A percentile compares a stretch with the other conserved stretches of the same genome.
Conservation (phyloP, 2,329 filamentous ascomycete genomes). For the Ophiostoma triangulosporum region DNA sequence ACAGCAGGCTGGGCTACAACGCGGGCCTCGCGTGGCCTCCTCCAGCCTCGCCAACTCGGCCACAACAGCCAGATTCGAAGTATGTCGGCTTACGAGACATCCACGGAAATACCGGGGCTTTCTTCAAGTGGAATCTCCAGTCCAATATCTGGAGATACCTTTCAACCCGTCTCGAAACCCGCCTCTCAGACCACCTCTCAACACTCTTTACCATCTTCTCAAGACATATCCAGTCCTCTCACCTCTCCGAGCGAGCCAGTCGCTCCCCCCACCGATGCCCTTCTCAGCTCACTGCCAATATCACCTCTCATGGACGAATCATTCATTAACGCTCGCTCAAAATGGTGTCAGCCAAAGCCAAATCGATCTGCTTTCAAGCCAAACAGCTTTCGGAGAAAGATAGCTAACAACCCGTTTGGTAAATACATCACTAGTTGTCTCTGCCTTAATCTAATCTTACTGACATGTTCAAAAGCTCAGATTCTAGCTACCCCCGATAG, state of each 20-base stretch:
- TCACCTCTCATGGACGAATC: constrained; percentile 41
- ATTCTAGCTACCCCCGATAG: constrained; percentile 10
- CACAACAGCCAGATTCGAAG: neutral
- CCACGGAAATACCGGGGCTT: too few relatives aligned
- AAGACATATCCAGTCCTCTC: too few relatives aligned
- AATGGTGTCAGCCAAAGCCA: constrained; percentile 26
- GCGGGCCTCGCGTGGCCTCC: neutral
- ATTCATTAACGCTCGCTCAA: constrained; percentile 31
- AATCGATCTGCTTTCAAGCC: constrained; percentile 19
- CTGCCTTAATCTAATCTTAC: too few relatives aligned
- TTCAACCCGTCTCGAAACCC: neutral
- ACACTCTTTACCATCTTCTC: neutral
- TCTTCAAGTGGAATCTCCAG: too few relatives aligned
- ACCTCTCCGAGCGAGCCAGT: neutral
- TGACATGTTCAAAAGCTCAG: constrained; percentile 30
- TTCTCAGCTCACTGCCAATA: constrained; percentile 27
- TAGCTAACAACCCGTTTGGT: constrained; percentile 54
- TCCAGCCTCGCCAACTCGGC: neutral
- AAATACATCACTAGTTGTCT: neutral
- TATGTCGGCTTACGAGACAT: neutral
- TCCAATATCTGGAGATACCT: too few relatives aligned
- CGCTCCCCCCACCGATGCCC: neutral
- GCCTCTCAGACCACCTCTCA: neutral
- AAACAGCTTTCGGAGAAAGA: constrained; percentile 38
- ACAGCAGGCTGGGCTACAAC: neutral